A percentile compares a stretch with the other conserved stretches of the same genome.
Conservation (phyloP, 805 yeast species). For the Candida qinlingensis region DNA sequence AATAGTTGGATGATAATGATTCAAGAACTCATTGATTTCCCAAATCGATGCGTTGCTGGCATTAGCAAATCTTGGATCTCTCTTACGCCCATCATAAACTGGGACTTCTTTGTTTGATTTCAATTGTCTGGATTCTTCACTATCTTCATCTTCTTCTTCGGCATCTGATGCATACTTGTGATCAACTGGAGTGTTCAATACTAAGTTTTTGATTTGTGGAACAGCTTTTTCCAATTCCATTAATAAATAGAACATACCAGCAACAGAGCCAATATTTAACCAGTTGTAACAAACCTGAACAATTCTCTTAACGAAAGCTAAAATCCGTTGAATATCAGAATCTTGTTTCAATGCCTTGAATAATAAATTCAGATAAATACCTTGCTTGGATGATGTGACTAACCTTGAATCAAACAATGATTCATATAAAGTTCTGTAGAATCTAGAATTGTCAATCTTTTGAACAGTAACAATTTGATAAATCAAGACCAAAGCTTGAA, state of each 20-base stretch:
- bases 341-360: conserved; percentile 81
- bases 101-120: conserved; percentile 11
- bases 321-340: conserved; percentile 50
- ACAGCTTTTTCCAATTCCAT: conserved; percentile 57
- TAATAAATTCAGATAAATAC: conserved; percentile 81
- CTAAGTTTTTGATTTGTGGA: conserved; percentile 64
- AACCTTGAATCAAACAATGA: conserved; percentile 81
- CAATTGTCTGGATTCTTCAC: conserved; percentile 27
- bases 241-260: conserved; percentile 76
- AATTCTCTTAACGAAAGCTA: conserved; percentile 88
- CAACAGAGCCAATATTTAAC: conserved; percentile 80
- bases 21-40: conserved; percentile 72
- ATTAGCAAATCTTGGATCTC: conserved; percentile 91
- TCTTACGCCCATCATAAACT: conserved; percentile 73
- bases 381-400: conserved; percentile 84
- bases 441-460: conserved; percentile 57
- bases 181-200: conserved; percentile 49
- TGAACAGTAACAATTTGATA: conserved; percentile 71
- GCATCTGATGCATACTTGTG: conserved; percentile 42
- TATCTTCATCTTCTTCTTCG: conserved; percentile 32
- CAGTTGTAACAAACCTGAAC: conserved; percentile 81
- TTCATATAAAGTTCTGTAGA: conserved; percentile 84
- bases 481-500: conserved; percentile 85
- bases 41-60: conserved; percentile 79
- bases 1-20: conserved; percentile 92